Percentiles rank a stretch among this genome's conserved stretches.
These are phyloP conservation scores for Scorias spongiosa DNA, from an alignment of 2,329 filamentous ascomycete species.

Conservation along the genomic window DNA sequence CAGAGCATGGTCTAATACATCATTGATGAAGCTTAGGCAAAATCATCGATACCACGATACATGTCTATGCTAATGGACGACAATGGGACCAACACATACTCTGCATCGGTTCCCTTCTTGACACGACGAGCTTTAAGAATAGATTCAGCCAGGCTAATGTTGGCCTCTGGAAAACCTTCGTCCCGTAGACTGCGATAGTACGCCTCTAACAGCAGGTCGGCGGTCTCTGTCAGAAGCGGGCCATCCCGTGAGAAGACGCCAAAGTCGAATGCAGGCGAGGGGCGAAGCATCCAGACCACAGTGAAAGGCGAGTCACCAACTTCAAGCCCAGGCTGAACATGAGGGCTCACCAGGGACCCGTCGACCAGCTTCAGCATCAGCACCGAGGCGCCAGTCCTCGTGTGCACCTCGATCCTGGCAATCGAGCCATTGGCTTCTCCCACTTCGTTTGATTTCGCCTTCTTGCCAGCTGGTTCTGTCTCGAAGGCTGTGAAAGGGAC, in stretches of 20 bases:
- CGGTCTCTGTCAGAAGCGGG: slow-evolving; percentile 1
- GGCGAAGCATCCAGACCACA: slow-evolving; percentile 11
- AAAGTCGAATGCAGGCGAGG: slow-evolving; percentile 4
- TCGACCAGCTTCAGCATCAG: slow-evolving; percentile 6
- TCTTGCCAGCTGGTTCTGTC: slow-evolving; percentile 6
- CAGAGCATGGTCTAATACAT: too few relatives aligned
- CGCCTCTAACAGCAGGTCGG: slow-evolving; percentile 5
- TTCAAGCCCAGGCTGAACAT: slow-evolving; percentile 12
- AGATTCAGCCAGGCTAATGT: slow-evolving; percentile 4
- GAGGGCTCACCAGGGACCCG: slow-evolving; percentile 5
- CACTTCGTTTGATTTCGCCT: background rate
- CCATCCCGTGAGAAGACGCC: slow-evolving; percentile 1
- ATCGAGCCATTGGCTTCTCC: background rate
- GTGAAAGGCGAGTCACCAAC: slow-evolving; percentile 8
- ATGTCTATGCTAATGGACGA: too few relatives aligned
- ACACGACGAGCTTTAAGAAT: slow-evolving; percentile 6
- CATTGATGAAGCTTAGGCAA: too few relatives aligned
- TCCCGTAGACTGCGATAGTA: slow-evolving; percentile 7
- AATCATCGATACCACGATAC: too few relatives aligned
- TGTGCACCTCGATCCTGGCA: slow-evolving; percentile 6
- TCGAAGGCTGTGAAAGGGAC: slow-evolving; percentile 13
- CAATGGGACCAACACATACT: too few relatives aligned
- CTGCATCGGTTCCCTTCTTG: background rate
- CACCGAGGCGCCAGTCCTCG: slow-evolving; percentile 9
- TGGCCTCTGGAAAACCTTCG: background rate